Base-by-base conservation (phyloP, 257 asterid species). In the Scutellaria barbata region DNA sequence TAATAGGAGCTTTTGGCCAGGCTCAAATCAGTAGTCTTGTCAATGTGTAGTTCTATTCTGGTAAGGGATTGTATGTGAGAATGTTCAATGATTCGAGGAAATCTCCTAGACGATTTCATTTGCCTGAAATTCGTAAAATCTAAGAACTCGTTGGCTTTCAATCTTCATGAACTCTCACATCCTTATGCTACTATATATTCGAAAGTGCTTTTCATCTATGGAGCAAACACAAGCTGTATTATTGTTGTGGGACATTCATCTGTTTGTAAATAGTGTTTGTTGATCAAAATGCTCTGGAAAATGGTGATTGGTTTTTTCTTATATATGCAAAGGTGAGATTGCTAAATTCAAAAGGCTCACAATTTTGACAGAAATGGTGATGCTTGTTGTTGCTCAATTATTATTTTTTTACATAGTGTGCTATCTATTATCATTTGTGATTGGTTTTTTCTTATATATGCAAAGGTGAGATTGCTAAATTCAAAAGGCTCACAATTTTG, bases 91-190 rank as follows among this genome's bases (percentile, higher is more conserved):
- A 20, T 35, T 30, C 7, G 20, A 43, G 56, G 20, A 16, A 47
- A 59, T 40, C 46, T 45, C 35, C 12, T 45, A 5, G 46, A 17
- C 14, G 59, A 17, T 33, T 48, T 42, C 0, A 16, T 45, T 50
- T 5, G 35, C 54, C 45, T 18, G 42, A 12, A 47, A 17, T 48
- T 72, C 69, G 7, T 50, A 2, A 30, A 30, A 30, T 1, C 3
- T 30, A 30, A 30, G 35, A 30, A 30, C 35, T 30, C 35, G 3
- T 30, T 30, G 35, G 35, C 22, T 5, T 5, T 3, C 8, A 6
- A 47, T 39, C 53, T 46, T 60, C 11, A 5, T 61, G 51, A 60
- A 33, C 69, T 35, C 33, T 41, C 64, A 18, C 70, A 51, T 46
- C 41, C 18, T 30, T 20, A 39, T 8, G 47, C 3, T 43, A 30